phyloP scores from a whole-genome alignment of 352 stramenopile species.

The Sclerospora graminicola region DNA sequence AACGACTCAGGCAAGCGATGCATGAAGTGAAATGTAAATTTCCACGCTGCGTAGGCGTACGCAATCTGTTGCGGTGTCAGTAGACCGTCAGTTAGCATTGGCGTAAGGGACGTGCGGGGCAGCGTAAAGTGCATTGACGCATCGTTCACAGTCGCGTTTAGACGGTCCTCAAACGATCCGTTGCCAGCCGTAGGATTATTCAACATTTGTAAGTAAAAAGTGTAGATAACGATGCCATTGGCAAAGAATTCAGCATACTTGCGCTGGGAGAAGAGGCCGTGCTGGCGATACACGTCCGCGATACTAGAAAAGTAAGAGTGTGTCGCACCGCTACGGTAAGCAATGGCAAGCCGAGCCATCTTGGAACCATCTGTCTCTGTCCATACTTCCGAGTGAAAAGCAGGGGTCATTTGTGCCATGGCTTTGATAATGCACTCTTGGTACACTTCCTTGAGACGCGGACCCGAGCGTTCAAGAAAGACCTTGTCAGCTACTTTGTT shows the following conservation, averaged over 20 bases:
- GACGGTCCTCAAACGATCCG: constrained; percentile 55
- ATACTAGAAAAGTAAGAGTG: constrained; percentile 85
- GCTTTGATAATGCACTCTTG: constrained; percentile 67
- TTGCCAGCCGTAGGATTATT: constrained; percentile 37
- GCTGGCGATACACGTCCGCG: constrained; percentile 75
- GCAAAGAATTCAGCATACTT: constrained; percentile 84
- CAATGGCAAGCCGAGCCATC: constrained; percentile 70
- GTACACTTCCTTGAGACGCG: constrained; percentile 64
- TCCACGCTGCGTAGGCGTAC: constrained; percentile 81
- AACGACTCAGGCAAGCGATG: constrained; percentile 73
- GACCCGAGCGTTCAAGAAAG: constrained; percentile 60
- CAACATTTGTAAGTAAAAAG: constrained; percentile 75
- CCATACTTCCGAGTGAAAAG: constrained; percentile 77
- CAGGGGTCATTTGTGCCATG: constrained; percentile 63
- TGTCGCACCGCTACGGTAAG: constrained; percentile 63
- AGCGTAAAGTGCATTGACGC: constrained; percentile 79
- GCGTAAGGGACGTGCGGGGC: constrained; percentile 71
- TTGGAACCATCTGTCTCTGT: constrained; percentile 58
- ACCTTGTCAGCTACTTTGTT: constrained; percentile 65
- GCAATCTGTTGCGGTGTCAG: constrained; percentile 71
- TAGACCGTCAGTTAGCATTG: constrained; percentile 68
- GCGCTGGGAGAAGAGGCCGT: constrained; percentile 70
- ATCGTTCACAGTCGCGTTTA: constrained; percentile 54
- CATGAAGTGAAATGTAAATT: constrained; percentile 86
- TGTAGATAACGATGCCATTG: constrained; percentile 79